These are phyloP conservation scores for Peterozyma xylosa DNA, from an alignment of 805 yeast species.

Conservation along the genomic window DNA sequence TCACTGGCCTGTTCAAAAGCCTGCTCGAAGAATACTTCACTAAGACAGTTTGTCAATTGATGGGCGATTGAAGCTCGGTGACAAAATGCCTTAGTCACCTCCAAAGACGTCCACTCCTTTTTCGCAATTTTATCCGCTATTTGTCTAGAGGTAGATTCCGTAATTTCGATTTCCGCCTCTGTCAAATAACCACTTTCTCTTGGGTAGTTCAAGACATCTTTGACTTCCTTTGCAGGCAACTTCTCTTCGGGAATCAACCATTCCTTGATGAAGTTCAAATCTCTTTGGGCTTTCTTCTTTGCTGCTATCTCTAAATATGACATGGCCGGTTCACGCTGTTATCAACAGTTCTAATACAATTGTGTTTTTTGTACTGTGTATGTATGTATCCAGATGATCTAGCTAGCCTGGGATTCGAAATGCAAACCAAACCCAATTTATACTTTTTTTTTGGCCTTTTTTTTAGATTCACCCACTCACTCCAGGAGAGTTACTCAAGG, in stretches of 20 bases:
- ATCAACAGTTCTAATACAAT: too few relatives aligned
- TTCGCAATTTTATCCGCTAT: slow-evolving; percentile 2
- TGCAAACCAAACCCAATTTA: too few relatives aligned
- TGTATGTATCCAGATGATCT: too few relatives aligned
- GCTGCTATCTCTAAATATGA: slow-evolving; percentile 25
- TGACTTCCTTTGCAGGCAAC: slow-evolving; percentile 22
- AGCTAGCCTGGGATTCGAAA: too few relatives aligned
- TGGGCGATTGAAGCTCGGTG: slow-evolving; percentile 54
- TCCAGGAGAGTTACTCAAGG: too few relatives aligned
- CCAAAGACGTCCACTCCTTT: slow-evolving; percentile 31
- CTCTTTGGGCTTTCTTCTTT: slow-evolving; percentile 31
- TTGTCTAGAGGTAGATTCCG: slow-evolving; percentile 21
- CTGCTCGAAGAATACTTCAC: slow-evolving; percentile 44
- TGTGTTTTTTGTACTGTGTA: too few relatives aligned
- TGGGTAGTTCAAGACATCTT: slow-evolving; percentile 32
- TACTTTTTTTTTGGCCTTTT: too few relatives aligned
- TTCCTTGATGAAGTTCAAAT: slow-evolving; percentile 32
- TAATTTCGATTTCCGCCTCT: slow-evolving; percentile 29
- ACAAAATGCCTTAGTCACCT: slow-evolving; percentile 47
- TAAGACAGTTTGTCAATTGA: slow-evolving; percentile 36
- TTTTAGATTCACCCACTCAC: too few relatives aligned
- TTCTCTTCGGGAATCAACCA: slow-evolving; percentile 33
- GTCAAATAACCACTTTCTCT: slow-evolving; percentile 26
- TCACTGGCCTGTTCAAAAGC: slow-evolving; percentile 50
- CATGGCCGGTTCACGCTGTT: too few relatives aligned